These are phyloP conservation scores for Inonotus hispidus DNA, from an alignment of 1,284 basidiomycete genomes.

Conservation along the genomic window DNA sequence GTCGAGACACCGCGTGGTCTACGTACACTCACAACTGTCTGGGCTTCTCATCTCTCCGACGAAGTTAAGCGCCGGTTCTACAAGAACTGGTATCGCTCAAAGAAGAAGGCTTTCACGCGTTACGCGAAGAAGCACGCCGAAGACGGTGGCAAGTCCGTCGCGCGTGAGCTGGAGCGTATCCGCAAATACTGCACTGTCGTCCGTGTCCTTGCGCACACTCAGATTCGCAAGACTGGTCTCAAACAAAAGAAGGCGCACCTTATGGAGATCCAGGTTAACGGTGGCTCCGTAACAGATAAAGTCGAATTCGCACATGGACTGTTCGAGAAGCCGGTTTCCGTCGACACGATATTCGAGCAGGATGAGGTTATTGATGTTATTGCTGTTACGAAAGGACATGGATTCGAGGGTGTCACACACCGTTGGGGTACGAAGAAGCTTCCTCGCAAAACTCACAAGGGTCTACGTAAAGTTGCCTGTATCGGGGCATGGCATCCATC, in stretches of 20 bases:
- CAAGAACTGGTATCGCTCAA: constrained; percentile 99
- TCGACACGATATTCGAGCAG: constrained; percentile 88
- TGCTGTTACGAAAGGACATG: constrained; percentile 99
- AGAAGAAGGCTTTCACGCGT: constrained; percentile 99
- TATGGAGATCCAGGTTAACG: constrained; percentile 99
- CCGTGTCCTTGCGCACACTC: constrained; percentile 98
- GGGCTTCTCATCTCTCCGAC: constrained; percentile 78
- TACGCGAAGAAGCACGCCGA: constrained; percentile 99
- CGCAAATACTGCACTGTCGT: constrained; percentile 99
- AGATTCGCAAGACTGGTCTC: constrained; percentile 96
- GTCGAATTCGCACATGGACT: constrained; percentile 93
- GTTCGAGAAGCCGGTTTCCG: constrained; percentile 96
- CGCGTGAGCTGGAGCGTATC: constrained; percentile 98
- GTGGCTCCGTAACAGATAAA: constrained; percentile 96
- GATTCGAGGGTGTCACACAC: constrained; percentile 99
- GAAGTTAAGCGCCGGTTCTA: constrained; percentile 99
- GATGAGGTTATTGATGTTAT: constrained; percentile 97
- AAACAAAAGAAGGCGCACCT: constrained; percentile 99
- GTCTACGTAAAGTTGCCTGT: constrained; percentile 99
- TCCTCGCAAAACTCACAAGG: constrained; percentile 98
- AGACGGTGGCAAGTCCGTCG: constrained; percentile 87
- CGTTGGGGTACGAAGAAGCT: constrained; percentile 99
- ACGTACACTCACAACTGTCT: constrained; percentile 81
- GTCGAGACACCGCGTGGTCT: constrained; percentile 99
- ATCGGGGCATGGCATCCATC: constrained; percentile 99